Evolutionary conservation across 352 stramenopile species (phyloP).

Genomic region (Saprolegnia diclina): DNA sequence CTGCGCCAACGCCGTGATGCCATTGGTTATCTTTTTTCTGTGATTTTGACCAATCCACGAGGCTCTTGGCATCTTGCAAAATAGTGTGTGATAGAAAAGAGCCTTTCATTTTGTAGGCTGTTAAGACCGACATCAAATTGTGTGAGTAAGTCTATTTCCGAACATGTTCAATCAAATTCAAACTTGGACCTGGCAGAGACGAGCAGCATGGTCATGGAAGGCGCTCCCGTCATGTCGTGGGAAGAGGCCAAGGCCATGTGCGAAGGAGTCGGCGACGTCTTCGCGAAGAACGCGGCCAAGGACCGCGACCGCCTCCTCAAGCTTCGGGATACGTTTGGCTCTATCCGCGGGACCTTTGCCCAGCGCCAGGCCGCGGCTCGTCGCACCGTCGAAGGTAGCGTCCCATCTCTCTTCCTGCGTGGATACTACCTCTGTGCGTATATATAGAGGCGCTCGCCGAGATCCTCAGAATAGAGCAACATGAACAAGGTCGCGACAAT

Average conservation of each 20-base stretch:
- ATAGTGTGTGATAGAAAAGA: no score
- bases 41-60: conserved; percentile 4
- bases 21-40: neutral
- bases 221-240: neutral
- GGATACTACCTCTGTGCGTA: neutral
- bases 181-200: neutral
- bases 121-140: neutral
- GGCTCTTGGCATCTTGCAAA: no score
- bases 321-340: neutral
- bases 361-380: conserved; percentile 4
- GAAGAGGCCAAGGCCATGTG: conserved; percentile 26
- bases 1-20: neutral
- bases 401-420: neutral
- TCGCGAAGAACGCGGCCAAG: conserved; percentile 20
- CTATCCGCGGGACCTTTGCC: neutral
- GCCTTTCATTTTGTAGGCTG: no score
- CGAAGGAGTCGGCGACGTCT: conserved; percentile 15
- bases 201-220: conserved; percentile 1
- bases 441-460: conserved; percentile 13
- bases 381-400: conserved; percentile 19
- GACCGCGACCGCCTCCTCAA: conserved; percentile 18
- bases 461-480: conserved; percentile 17
- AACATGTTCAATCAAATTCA: no score
- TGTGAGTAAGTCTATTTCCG: neutral
- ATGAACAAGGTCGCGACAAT: conserved; percentile 23